Percentiles rank a stretch among this genome's conserved stretches.
Evolutionary conservation across 2,329 filamentous ascomycete species (phyloP).

Genomic region (Curvularia verruculosa): DNA sequence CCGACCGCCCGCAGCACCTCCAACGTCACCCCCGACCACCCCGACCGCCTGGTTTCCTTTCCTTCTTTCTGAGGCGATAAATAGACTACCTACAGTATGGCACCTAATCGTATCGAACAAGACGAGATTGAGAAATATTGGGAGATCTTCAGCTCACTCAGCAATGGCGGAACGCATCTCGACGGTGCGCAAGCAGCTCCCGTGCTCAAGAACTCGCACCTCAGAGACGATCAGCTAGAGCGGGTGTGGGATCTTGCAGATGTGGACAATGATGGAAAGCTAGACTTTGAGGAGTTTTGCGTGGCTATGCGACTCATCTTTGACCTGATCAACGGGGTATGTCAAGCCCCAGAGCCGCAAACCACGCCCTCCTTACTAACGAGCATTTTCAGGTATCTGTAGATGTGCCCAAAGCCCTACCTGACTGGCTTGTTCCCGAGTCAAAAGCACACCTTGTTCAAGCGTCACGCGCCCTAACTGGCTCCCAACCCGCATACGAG

Average conservation of each 20-base stretch:
- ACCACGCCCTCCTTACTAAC: conserved; percentile 1
- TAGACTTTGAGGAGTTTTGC: conserved; percentile 99
- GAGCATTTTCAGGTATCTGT: conserved; percentile 66
- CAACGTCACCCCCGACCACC: conserved; percentile 6
- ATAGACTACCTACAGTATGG: conserved; percentile 31
- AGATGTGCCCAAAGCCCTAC: conserved; percentile 83
- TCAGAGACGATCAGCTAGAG: conserved; percentile 86
- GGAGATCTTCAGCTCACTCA: conserved; percentile 76
- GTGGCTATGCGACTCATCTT: conserved; percentile 98
- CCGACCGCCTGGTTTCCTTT: conserved; percentile 1
- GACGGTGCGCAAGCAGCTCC: conserved; percentile 73
- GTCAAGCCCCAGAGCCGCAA: conserved; percentile 4
- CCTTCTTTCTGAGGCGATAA: not conserved
- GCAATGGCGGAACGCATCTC: conserved; percentile 68
- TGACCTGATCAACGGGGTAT: conserved; percentile 91
- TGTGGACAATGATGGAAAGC: conserved; percentile 94
- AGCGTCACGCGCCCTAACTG: conserved; percentile 63
- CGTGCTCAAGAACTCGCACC: conserved; percentile 74
- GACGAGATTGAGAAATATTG: conserved; percentile 79
- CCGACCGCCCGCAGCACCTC: conserved; percentile 14
- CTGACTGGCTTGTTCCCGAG: conserved; percentile 97
- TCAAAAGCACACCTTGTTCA: conserved; percentile 60
- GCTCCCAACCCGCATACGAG: conserved; percentile 82
- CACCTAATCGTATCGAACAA: conserved; percentile 67
- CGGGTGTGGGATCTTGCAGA: conserved; percentile 96